Evolutionary conservation across 2,329 filamentous ascomycete species (phyloP).

Genomic region (Acrocalymma vagum): DNA sequence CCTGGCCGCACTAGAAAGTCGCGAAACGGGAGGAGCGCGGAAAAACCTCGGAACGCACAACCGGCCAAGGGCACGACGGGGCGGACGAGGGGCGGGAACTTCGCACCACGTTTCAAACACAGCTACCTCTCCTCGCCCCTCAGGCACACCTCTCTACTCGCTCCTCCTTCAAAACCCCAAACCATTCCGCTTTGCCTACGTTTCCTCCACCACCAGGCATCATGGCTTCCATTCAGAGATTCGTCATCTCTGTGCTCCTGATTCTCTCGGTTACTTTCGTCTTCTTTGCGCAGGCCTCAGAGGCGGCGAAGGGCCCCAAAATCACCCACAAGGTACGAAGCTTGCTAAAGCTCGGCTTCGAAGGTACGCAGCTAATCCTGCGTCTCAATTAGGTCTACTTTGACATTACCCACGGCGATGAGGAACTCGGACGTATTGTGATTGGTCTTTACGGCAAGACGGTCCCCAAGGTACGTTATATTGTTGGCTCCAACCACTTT

Average conservation of each 20-base stretch:
- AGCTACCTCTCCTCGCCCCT: constrained; percentile 12
- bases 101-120: constrained; percentile 43
- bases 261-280: constrained; percentile 71
- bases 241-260: constrained; percentile 76
- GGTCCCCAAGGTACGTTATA: constrained; percentile 74
- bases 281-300: constrained; percentile 44
- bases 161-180: constrained; percentile 34
- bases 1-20: constrained; percentile 15
- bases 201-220: constrained; percentile 44
- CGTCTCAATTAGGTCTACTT: constrained; percentile 71
- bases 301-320: constrained; percentile 76
- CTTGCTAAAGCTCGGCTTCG: background rate
- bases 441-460: constrained; percentile 90
- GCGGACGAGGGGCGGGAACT: constrained; percentile 27
- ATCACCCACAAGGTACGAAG: constrained; percentile 83
- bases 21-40: constrained; percentile 20
- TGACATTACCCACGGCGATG: constrained; percentile 80
- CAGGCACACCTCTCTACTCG: constrained; percentile 22
- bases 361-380: constrained; percentile 1
- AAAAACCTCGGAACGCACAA: constrained; percentile 17
- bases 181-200: constrained; percentile 24
- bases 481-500: background rate
- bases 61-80: constrained; percentile 21
- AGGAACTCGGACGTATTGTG: constrained; percentile 77
- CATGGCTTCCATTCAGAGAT: constrained; percentile 79